These are phyloP conservation scores for Primulina tabacum DNA, from an alignment of 257 asterid genomes.

Conservation along the genomic window DNA sequence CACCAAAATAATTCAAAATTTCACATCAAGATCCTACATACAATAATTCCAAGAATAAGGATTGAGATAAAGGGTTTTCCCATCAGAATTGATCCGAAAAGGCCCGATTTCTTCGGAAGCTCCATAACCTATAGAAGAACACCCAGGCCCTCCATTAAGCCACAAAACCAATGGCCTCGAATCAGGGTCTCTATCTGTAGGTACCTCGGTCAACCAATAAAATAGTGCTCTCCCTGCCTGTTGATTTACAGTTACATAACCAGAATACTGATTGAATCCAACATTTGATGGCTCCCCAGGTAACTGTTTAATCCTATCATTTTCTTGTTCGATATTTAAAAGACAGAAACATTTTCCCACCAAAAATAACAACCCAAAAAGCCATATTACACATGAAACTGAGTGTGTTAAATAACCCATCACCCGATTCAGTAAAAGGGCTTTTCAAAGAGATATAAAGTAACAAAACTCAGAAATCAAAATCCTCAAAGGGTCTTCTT, in stretches of 20 bases:
- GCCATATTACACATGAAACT: constrained; percentile 23
- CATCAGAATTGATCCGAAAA: constrained; percentile 77
- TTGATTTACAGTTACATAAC: constrained; percentile 74
- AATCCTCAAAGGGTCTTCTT: constrained; percentile 24
- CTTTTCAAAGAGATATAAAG: not conserved
- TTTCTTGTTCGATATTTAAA: constrained; percentile 57
- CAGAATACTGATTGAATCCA: constrained; percentile 70
- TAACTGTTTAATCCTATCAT: constrained; percentile 63
- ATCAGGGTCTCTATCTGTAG: constrained; percentile 50
- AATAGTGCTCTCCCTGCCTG: constrained; percentile 80
- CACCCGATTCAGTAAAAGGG: not conserved
- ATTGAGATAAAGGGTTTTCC: constrained; percentile 73
- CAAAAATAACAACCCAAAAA: constrained; percentile 35
- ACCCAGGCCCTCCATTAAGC: constrained; percentile 99
- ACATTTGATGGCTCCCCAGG: constrained; percentile 91
- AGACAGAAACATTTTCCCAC: constrained; percentile 45
- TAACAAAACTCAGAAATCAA: constrained; percentile 27
- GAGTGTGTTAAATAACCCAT: constrained; percentile 33
- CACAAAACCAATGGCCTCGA: constrained; percentile 85
- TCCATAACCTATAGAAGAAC: constrained; percentile 96
- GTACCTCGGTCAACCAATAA: constrained; percentile 90
- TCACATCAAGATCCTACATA: constrained; percentile 34
- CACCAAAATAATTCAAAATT: not conserved
- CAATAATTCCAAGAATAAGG: constrained; percentile 93
- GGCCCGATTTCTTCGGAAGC: constrained; percentile 97